phyloP scores from a whole-genome alignment of 2,329 filamentous ascomycete genomes.

The Colletotrichum sp. region DNA sequence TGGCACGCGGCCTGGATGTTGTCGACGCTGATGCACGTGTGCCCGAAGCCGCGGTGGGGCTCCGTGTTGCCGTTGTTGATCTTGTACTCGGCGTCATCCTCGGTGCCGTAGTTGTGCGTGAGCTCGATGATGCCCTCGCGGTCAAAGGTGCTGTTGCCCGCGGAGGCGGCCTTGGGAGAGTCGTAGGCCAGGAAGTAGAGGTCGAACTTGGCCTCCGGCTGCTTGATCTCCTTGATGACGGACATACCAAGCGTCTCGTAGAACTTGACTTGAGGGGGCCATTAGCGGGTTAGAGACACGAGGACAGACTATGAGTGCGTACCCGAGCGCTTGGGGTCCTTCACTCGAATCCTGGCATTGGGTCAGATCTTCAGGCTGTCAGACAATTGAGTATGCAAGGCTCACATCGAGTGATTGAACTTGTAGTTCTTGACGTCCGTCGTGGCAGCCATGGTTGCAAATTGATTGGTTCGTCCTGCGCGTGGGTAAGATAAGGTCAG shows the following conservation, averaged over 20 bases:
- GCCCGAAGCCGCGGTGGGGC: constrained; percentile 82
- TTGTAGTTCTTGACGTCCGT: constrained; percentile 83
- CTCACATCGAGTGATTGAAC: constrained; percentile 83
- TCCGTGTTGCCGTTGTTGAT: constrained; percentile 91
- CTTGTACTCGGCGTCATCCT: constrained; percentile 80
- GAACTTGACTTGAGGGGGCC: constrained; percentile 71
- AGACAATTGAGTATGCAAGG: accelerated
- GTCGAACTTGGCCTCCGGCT: constrained; percentile 90
- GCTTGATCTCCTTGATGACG: constrained; percentile 78
- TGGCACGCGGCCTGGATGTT: constrained; percentile 89
- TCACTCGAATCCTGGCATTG: constrained; percentile 79
- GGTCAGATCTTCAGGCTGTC: constrained; percentile 12
- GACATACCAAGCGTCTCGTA: constrained; percentile 93
- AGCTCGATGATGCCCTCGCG: constrained; percentile 91
- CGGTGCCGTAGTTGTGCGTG: constrained; percentile 85
- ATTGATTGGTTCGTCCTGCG: constrained; percentile 19
- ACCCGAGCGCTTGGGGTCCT: constrained; percentile 86
- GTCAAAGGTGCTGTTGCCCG: constrained; percentile 75
- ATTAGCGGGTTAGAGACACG: not conserved
- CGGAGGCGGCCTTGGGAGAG: constrained; percentile 73
- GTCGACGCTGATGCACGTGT: constrained; percentile 83
- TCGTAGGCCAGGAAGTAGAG: constrained; percentile 96
- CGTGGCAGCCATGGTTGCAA: constrained; percentile 66
- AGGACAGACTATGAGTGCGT: constrained; percentile 25
- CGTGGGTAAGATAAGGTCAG: not conserved